These are phyloP conservation scores for Luvunga scandens DNA, from an alignment of 345 rosid species.

Conservation along the genomic window DNA sequence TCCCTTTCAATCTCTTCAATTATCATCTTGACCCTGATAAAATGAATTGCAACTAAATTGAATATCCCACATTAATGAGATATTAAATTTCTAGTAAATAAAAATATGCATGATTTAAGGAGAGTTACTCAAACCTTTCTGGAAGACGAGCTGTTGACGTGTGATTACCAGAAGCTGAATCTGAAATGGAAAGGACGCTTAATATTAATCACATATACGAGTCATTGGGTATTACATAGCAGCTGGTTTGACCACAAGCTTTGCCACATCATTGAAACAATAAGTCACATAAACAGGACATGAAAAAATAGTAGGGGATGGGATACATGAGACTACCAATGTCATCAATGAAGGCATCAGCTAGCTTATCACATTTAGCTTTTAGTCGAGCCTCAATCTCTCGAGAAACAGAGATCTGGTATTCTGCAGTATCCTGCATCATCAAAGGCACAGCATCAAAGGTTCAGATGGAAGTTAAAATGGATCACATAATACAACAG, in stretches of 20 bases:
- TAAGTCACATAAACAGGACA: conserved; percentile 8
- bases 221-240: neutral
- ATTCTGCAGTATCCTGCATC: conserved; percentile 81
- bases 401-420: conserved; percentile 71
- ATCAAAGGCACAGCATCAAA: neutral
- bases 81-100: neutral
- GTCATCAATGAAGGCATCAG: conserved; percentile 87
- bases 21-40: conserved; percentile 81
- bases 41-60: neutral
- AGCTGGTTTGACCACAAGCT: neutral
- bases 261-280: conserved; percentile 6
- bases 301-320: neutral
- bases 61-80: neutral
- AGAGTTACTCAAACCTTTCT: conserved; percentile 65
- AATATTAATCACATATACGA: neutral
- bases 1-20: conserved; percentile 96
- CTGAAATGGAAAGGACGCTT: conserved; percentile 34
- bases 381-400: conserved; percentile 85
- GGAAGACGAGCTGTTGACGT: conserved; percentile 81
- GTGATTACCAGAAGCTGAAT: conserved; percentile 64
- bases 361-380: conserved; percentile 82
- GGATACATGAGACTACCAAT: conserved; percentile 45
- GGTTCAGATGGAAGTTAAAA: conserved; percentile 3
- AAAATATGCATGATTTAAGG: neutral
- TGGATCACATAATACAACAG: neutral